Evolutionary conservation across 2,329 filamentous ascomycete species (phyloP).

Genomic region (Phoma sp.): DNA sequence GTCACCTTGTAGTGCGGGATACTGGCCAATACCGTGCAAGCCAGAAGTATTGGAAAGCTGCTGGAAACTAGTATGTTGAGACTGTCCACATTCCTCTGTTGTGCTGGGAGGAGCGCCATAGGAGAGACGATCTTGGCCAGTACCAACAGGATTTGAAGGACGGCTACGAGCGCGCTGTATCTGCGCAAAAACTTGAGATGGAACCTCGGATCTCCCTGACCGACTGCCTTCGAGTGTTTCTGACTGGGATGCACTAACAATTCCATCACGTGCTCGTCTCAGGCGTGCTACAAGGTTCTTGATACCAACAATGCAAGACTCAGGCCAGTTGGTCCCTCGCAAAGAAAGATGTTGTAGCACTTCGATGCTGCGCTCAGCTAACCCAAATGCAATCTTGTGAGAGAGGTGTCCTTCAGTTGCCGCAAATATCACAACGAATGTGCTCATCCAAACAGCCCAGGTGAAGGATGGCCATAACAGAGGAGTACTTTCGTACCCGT

Average conservation of each 20-base stretch:
- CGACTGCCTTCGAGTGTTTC: background rate
- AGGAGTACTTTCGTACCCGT: slow-evolving; percentile 29
- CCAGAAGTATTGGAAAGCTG: background rate
- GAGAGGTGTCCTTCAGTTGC: slow-evolving; percentile 29
- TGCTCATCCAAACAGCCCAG: slow-evolving; percentile 36
- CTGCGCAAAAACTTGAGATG: background rate
- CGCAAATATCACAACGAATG: slow-evolving; percentile 30
- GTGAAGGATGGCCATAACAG: slow-evolving; percentile 37
- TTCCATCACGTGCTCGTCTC: slow-evolving; percentile 6
- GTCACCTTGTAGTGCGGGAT: background rate
- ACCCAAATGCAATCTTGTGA: slow-evolving; percentile 22
- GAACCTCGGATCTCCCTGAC: background rate
- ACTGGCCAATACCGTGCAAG: background rate
- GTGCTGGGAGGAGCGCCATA: background rate
- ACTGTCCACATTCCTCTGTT: background rate
- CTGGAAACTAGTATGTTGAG: background rate
- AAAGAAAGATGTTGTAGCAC: slow-evolving; percentile 29
- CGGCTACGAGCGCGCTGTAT: background rate
- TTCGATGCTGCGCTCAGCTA: slow-evolving; percentile 26
- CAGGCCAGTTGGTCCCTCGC: slow-evolving; percentile 36
- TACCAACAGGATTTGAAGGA: too few relatives aligned
- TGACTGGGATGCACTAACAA: background rate
- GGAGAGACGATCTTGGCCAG: background rate
- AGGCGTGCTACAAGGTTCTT: slow-evolving; percentile 26
- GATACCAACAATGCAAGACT: slow-evolving; percentile 32